Conservation (phyloP, 2,329 filamentous ascomycete species). For the Colletotrichum gigasporum region DNA sequence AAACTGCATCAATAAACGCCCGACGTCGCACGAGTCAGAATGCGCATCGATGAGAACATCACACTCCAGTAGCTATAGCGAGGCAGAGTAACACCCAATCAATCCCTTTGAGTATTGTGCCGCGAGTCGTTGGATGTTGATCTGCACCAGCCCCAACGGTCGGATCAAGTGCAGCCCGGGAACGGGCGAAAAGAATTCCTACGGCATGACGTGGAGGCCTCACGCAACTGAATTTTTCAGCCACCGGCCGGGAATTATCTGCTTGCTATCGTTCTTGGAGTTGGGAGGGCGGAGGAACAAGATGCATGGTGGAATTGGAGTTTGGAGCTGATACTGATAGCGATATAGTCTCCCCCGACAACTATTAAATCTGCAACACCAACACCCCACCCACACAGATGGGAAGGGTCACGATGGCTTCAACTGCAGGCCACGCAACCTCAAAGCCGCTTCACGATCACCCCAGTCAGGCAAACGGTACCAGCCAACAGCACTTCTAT, state of each 20-base stretch:
- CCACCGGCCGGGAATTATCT: background rate
- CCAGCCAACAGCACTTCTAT: background rate
- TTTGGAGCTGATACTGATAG: no score
- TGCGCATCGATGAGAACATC: background rate
- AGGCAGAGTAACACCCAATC: background rate
- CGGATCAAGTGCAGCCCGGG: background rate
- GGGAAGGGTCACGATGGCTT: slow-evolving; percentile 23
- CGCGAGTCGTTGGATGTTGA: slow-evolving; percentile 10
- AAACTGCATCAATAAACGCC: slow-evolving; percentile 12
- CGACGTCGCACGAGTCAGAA: slow-evolving; percentile 25
- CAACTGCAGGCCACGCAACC: slow-evolving; percentile 15
- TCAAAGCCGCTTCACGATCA: background rate
- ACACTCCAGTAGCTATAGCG: background rate
- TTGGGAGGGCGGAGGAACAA: background rate
- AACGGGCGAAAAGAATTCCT: background rate
- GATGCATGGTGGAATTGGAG: background rate
- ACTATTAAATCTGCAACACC: background rate
- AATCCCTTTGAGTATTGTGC: background rate
- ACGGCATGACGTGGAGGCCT: background rate
- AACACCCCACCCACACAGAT: background rate
- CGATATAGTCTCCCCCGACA: background rate
- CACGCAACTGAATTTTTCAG: background rate
- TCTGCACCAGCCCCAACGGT: background rate
- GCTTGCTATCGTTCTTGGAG: background rate
- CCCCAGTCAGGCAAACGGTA: background rate